These are phyloP conservation scores for Russula dissimulans DNA, from an alignment of 768 basidiomycete species.

Conservation along the genomic window DNA sequence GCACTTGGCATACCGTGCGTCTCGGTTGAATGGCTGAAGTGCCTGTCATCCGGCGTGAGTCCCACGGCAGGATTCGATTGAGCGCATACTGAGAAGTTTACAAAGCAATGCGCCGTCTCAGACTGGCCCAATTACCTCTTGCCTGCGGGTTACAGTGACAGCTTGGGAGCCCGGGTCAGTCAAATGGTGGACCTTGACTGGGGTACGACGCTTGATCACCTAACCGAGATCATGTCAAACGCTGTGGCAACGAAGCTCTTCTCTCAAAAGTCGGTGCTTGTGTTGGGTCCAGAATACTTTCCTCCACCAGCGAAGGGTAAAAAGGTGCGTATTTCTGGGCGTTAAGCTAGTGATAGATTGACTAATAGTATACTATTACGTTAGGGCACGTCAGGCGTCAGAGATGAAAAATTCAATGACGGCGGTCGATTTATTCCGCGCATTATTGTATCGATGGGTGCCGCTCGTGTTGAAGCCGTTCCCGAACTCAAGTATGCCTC, in stretches of 20 bases:
- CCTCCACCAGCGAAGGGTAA: constrained; percentile 35
- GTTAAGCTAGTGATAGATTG: too few species aligned
- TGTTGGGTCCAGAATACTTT: constrained; percentile 48
- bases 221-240: constrained; percentile 52
- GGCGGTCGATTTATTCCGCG: constrained; percentile 41
- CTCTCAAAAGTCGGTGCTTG: constrained; percentile 44
- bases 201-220: constrained; percentile 40
- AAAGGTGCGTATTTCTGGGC: constrained; percentile 24
- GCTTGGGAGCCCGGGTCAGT: constrained; percentile 34
- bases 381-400: constrained; percentile 3
- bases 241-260: constrained; percentile 51
- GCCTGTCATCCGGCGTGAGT: constrained; percentile 28
- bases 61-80: background rate
- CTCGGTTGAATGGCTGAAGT: constrained; percentile 44
- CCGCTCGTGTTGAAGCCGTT: constrained; percentile 57
- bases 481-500: constrained; percentile 37
- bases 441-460: constrained; percentile 74
- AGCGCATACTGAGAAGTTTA: background rate
- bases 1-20: constrained; percentile 84
- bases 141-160: constrained; percentile 38
- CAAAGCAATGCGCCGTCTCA: constrained; percentile 17
- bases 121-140: constrained; percentile 60
- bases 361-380: constrained; percentile 15
- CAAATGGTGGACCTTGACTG: constrained; percentile 43
- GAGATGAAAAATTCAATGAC: constrained; percentile 25